Evolutionary conservation across 2,329 filamentous ascomycete genomes (phyloP).

Genomic region (Aspergillus versicolor): DNA sequence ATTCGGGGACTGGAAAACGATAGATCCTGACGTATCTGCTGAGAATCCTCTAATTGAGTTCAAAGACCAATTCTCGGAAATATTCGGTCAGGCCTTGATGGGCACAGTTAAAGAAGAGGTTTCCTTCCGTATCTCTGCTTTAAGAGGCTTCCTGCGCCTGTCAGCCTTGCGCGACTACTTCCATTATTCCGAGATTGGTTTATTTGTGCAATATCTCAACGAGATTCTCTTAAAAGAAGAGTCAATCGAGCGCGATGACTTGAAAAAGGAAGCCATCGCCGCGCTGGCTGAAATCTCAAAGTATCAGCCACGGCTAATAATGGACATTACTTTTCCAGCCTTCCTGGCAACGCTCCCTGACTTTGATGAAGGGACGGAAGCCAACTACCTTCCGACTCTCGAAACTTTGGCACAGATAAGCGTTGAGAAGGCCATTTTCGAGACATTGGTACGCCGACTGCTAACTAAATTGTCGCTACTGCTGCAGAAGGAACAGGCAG

Average conservation of each 20-base stretch:
- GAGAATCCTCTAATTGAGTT: constrained; percentile 49
- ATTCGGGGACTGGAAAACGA: constrained; percentile 56
- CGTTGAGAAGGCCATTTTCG: constrained; percentile 61
- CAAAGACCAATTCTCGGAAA: constrained; percentile 52
- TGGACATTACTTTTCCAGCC: constrained; percentile 64
- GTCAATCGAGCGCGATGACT: constrained; percentile 54
- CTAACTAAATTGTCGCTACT: constrained; percentile 63
- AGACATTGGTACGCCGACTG: constrained; percentile 61
- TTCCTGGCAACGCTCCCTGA: constrained; percentile 66
- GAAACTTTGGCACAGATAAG: constrained; percentile 66
- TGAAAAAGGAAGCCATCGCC: constrained; percentile 59
- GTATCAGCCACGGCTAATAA: constrained; percentile 61
- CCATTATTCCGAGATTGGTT: constrained; percentile 52
- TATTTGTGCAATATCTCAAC: constrained; percentile 58
- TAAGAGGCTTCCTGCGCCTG: constrained; percentile 48
- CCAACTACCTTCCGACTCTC: constrained; percentile 55
- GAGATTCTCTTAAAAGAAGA: constrained; percentile 62
- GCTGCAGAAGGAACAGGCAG: constrained; percentile 48
- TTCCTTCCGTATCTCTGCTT: constrained; percentile 50
- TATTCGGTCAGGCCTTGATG: constrained; percentile 57
- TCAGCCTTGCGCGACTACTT: constrained; percentile 49
- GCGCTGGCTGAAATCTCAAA: constrained; percentile 62
- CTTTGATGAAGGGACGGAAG: constrained; percentile 47
- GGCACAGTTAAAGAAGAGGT: constrained; percentile 52
- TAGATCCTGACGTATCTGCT: constrained; percentile 35